Base-by-base conservation (phyloP, 768 basidiomycete species). In the Tephrocybe sp. region DNA sequence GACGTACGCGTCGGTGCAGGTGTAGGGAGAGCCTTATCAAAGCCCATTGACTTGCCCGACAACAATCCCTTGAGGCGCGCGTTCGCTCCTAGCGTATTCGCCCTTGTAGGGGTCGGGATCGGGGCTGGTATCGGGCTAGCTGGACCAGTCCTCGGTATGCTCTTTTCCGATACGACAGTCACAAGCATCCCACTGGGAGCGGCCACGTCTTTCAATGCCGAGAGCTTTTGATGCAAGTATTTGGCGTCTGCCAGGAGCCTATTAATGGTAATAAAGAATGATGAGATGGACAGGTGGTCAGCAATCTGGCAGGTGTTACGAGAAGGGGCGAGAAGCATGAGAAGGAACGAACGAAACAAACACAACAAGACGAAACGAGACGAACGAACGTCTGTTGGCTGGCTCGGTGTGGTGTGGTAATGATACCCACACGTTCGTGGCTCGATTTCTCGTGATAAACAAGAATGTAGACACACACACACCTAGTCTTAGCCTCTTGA, bases 401-500 rank as follows among this genome's bases (percentile, higher is more conserved):
- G n/a, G n/a, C n/a, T n/a, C n/a, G n/a, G n/a, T n/a, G n/a, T n/a
- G n/a, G n/a, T n/a, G n/a, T n/a, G n/a, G n/a, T n/a, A n/a, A n/a
- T n/a, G n/a, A n/a, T n/a, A n/a, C n/a, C n/a, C n/a, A n/a, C n/a
- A n/a, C n/a, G n/a, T n/a, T n/a, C n/a, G n/a, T n/a, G n/a, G n/a
- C n/a, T n/a, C n/a, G n/a, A n/a, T n/a, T 40, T 41, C 51, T 41
- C 43, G 22, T 44, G 46, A n/a, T n/a, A 34, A 34, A 34, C 32
- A 34, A 5, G 16, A 9, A 34, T 5, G 32, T 5, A 34, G 16
- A 34, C 7, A 8, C 6, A 51, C 49, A 70, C 80, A 53, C 58
- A 92, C 92, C 92, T 83, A 49, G 83, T 80, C 72, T 96, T 97
- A 19, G 91, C 93, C 52, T 87, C 89, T 51, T 83, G 82, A 60